A percentile compares a stretch with the other conserved stretches of the same genome.
Evolutionary conservation across 441 rosid species (phyloP).

Genomic region (Biscutella laevigata): DNA sequence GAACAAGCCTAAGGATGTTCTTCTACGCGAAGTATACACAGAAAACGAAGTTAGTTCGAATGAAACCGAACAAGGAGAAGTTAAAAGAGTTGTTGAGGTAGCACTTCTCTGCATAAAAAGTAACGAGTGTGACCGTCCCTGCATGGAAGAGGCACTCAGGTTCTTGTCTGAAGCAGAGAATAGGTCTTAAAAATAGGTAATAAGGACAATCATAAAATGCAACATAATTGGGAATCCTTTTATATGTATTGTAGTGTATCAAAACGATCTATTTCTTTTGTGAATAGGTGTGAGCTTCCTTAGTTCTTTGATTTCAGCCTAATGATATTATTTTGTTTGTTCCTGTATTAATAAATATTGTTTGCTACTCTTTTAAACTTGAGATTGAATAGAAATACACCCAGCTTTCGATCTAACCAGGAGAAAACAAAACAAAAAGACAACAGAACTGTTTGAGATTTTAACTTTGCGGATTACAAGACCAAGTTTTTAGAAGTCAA

Average conservation of each 20-base stretch:
- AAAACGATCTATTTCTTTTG: not conserved
- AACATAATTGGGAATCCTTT: slow-evolving; percentile 3
- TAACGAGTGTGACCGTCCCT: slow-evolving; percentile 43
- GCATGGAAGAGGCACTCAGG: slow-evolving; percentile 61
- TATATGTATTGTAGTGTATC: not conserved
- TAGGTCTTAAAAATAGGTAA: slow-evolving; percentile 8
- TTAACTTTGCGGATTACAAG: no score
- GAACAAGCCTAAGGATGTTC: slow-evolving; percentile 49
- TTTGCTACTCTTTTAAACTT: no score
- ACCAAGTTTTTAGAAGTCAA: no score
- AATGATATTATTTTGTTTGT: no score
- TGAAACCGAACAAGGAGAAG: slow-evolving; percentile 38
- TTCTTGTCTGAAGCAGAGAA: slow-evolving; percentile 35
- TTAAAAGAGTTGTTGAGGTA: slow-evolving; percentile 50
- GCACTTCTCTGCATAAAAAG: slow-evolving; percentile 65
- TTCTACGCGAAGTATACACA: slow-evolving; percentile 42
- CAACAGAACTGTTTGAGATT: no score
- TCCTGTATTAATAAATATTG: no score
- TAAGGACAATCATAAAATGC: not conserved
- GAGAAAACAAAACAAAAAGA: no score
- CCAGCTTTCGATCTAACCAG: no score
- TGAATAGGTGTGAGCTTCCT: not conserved
- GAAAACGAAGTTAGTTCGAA: slow-evolving; percentile 41
- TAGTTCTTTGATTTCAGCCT: no score
- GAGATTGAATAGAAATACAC: no score